These are phyloP conservation scores for Boletus edulis DNA, from an alignment of 768 basidiomycete genomes.

Conservation along the genomic window DNA sequence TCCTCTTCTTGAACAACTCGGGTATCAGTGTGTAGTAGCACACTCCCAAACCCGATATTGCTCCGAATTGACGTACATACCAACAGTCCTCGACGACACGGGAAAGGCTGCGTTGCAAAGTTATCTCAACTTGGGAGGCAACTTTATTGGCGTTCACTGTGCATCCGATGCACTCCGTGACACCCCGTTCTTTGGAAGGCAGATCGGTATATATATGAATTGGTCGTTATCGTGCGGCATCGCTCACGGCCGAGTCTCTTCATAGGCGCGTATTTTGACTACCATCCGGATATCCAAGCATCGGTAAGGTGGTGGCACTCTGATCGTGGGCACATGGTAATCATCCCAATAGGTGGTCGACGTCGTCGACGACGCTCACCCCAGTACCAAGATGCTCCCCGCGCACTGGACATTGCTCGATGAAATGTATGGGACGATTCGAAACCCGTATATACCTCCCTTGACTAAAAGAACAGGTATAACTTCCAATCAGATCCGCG, in stretches of 20 bases:
- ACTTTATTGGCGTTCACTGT: slow-evolving; percentile 68
- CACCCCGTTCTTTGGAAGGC: slow-evolving; percentile 52
- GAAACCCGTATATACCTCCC: slow-evolving; percentile 8
- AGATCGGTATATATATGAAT: slow-evolving; percentile 46
- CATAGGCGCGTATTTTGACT: slow-evolving; percentile 65
- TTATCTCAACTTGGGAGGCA: slow-evolving; percentile 67
- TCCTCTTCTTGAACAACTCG: slow-evolving; percentile 68
- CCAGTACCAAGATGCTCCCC: slow-evolving; percentile 57
- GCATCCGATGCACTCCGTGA: slow-evolving; percentile 60
- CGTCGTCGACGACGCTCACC: slow-evolving; percentile 55
- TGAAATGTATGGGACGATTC: slow-evolving; percentile 48
- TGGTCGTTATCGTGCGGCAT: neutral
- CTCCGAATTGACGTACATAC: neutral
- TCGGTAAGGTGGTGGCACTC: slow-evolving; percentile 45
- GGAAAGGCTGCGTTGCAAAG: slow-evolving; percentile 62
- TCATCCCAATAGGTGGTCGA: slow-evolving; percentile 48
- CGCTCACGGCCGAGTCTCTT: neutral
- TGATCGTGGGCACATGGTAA: neutral
- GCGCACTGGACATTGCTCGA: slow-evolving; percentile 51
- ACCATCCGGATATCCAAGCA: slow-evolving; percentile 62
- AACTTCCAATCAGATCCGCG: slow-evolving; percentile 75
- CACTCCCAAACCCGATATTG: neutral
- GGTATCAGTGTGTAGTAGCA: slow-evolving; percentile 55
- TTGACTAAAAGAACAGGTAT: slow-evolving; percentile 43
- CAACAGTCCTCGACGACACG: slow-evolving; percentile 50